Evolutionary conservation across 106 monocot genomes (phyloP).

Genomic region (Amphibolis antarctica): DNA sequence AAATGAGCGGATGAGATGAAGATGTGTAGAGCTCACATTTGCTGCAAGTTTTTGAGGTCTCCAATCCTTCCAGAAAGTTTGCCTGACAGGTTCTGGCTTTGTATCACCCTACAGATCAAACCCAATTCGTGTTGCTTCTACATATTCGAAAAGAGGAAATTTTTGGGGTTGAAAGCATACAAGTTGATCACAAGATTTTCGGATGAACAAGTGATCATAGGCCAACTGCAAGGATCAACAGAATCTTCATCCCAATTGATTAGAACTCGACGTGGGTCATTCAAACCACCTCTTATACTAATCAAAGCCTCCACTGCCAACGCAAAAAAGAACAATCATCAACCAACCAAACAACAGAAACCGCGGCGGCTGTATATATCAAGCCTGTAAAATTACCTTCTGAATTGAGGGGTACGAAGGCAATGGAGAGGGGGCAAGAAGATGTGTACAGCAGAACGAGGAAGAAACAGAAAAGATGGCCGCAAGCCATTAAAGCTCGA

Average conservation of each 20-base stretch:
- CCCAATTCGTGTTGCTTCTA: neutral
- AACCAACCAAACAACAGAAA: neutral
- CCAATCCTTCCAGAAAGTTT: conserved; percentile 54
- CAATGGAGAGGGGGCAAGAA: neutral
- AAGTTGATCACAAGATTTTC: conserved; percentile 72
- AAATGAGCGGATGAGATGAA: neutral
- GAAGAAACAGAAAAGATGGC: neutral
- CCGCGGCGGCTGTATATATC: neutral
- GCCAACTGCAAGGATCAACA: conserved; percentile 96
- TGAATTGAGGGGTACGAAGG: conserved; percentile 18
- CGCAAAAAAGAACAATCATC: conserved; percentile 2
- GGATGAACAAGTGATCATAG: conserved; percentile 91
- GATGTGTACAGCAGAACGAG: neutral
- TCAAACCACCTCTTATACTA: conserved; percentile 37
- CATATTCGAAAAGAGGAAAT: neutral
- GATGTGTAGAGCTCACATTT: conserved; percentile 45
- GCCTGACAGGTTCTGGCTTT: conserved; percentile 79
- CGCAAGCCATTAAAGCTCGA: neutral
- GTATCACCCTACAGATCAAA: conserved; percentile 42
- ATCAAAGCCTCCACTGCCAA: conserved; percentile 59
- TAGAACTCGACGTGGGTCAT: conserved; percentile 71
- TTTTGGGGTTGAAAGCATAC: conserved; percentile 17
- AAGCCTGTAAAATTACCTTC: conserved; percentile 12
- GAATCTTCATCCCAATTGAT: conserved; percentile 93
- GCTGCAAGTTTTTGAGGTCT: conserved; percentile 88